Evolutionary conservation across 306 rosid genomes (phyloP), one percentile per base, ranked within the genome.

Genomic region (Sicyos baderoa): DNA sequence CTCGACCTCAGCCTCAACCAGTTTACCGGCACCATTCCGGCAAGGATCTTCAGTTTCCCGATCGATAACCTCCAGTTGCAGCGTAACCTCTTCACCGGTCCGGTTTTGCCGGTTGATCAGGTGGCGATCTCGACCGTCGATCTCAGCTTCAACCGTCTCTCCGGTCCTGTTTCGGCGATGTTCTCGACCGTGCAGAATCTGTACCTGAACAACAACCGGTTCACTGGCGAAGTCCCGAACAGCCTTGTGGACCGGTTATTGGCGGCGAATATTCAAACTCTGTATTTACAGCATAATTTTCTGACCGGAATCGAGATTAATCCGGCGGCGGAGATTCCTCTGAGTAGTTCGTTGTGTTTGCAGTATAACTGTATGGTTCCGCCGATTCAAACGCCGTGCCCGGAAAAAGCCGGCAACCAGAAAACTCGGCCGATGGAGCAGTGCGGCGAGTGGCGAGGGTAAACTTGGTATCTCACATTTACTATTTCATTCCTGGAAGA

Each of bases 291-390:
- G 79, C 99, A 94, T 57, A 94, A 90, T 55, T 94, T 71, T 71
- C 82, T 94, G 5, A 94, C 95, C 0, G 96, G 97, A 25, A 88
- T 94, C 17, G 84, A 82, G 83, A 94, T 94, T 25, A 86, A 80
- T 67, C 99, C 99, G 42, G 82, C 92, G 84, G 97, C 97, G 32
- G 97, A 90, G 74, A 94, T 94, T 79, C 99, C 99, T 2, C 54
- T 83, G 60, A 90, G 97, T 73, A 90, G 89, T 48, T 86, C 96
- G 8, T 47, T 94, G 83, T 94, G 99, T 79, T 82, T 94, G 15
- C 96, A 94, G 87, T 94, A 90, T n/a, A 94, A 94, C 15, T 94
- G 99, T 25, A 90, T 94, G 99, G 96, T 94, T 51, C 97, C 92
- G 5, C 99, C 97, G 73, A 72, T 94, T 37, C 84, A 80, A 82